Evolutionary conservation across 1,139 yeast genomes (phyloP), one percentile per base, ranked within the genome.

Genomic region (Blastobotrys persicus): DNA sequence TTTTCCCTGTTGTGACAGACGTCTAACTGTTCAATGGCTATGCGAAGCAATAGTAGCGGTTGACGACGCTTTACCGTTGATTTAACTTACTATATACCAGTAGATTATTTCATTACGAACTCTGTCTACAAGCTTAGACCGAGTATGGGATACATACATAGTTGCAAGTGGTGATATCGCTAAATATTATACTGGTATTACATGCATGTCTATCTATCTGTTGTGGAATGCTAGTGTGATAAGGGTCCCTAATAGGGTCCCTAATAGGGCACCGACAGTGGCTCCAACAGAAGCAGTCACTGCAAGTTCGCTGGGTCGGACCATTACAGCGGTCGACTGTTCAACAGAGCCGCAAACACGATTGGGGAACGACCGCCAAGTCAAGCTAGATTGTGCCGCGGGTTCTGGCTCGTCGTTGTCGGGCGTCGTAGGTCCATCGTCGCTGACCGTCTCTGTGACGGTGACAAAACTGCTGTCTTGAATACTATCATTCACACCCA

Each of bases 231-330:
- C 52, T n/a, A 48, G 28, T 2, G 51, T 48, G 2, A 48, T 17
- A 11, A 48, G 40, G 14, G 48, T n/a, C n/a, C n/a, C n/a, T n/a
- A n/a, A 26, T 16, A 11, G 38, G 32, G 11, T 41, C 17, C 45
- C 55, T 28, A 48, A 45, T 12, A 14, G 44, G 18, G 18, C 55
- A 34, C 46, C 55, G 44, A 38, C 37, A 35, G 38, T 42, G 20
- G 42, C 47, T 16, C 50, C 53, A 17, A 48, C 49, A 26, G 44
- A 44, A 1, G 43, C 44, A 2, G 48, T 26, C 5, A 52, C 34
- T 3, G 42, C 41, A 13, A 48, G 12, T 32, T 49, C 52, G 16
- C 42, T 39, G 14, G 53, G 37, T 1, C 44, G 33, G 2, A 23
- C 14, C 2, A 39, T 19, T 2, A 47, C 17, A 2, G 39, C 18